Base-by-base conservation (phyloP, 148 eudicot genomes). In the Pharnaceum exiguum region DNA sequence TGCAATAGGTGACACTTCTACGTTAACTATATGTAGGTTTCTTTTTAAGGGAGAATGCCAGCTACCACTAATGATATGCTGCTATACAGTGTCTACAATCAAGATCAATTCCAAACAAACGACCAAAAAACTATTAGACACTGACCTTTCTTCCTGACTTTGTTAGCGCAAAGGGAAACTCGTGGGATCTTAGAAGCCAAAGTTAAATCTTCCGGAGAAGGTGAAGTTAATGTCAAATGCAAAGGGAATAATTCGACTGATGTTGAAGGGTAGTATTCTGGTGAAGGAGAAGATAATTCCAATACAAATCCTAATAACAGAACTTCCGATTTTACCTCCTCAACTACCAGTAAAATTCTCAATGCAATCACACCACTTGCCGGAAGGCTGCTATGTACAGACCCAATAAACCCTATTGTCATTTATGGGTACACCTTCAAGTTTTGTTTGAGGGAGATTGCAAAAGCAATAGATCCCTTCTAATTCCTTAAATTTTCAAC, bases 321-420 rank as follows among this genome's bases (percentile, higher is more conserved):
- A 37, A 17, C 25, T 60, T 45, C 33, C n/a, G 28, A 47, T 35
- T 38, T 44, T 16, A 25, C 35, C 15, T 27, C 57, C 30, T 18
- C 46, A 16, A 22, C 46, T n/a, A n/a, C n/a, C n/a, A n/a, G n/a
- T 50, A 59, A 18, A 4, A 44, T 36, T 46, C 55, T 32, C 33
- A 68, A 60, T 60, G 60, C 69, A 69, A 76, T 55, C 59, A 70
- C 77, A 52, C 37, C 72, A 51, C 72, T 50, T 27, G 38, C 70
- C 35, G 51, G 57, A 46, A 56, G 16, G 18, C 25, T 37, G 23
- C 32, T 45, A 44, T 62, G 37, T 32, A 69, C 69, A 69, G 49
- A 63, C 55, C 72, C 76, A 37, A 63, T 48, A 56, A 78, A 76
- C 46, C 71, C 62, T 72, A 29, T 87, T 76, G 95, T 87, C 90